Evolutionary conservation across 768 basidiomycete species (phyloP), one percentile per base, ranked within the genome.

Genomic region (Boletus eberwhitei): DNA sequence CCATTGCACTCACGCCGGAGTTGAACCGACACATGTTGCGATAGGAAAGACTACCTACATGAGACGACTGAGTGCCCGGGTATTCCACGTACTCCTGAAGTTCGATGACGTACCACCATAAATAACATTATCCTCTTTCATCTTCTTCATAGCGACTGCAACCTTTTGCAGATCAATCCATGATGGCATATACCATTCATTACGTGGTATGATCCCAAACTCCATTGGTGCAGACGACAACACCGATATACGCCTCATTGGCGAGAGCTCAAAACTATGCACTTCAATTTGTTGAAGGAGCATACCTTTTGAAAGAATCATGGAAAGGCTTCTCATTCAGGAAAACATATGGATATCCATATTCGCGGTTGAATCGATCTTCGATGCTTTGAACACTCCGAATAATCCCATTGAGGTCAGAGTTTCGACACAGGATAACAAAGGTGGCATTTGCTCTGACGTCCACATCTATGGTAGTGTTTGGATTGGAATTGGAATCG

Each of bases 11-110:
- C 58, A 86, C 83, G 1, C 84, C 86, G 2, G 84, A 86, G 64
- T 88, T 86, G 73, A 80, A 90, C 19, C 87, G 76, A 69, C 88
- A 89, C 87, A 90, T 88, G 58, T 88, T 86, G 17, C 86, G 78
- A 59, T 89, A 87, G 3, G 73, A 17, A 34, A 58, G 45, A 55
- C 57, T 52, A 32, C 55, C 58, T 64, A 22, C 4, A 47, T 5
- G 36, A 22, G 39, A 41, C 48, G 17, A 36, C 9, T 26, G 7
- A 2, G 45, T 31, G n/a, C 31, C 19, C 35, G 14, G 7, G 35
- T 24, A 24, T 38, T 29, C 13, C 52, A 47, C 17, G 2, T n/a
- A 17, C 19, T 17, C 22, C 6, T 14, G 7, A 29, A 31, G 19
- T 5, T 21, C 13, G 24, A 56, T 24, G 39, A 73, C 70, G 46